Conservation (phyloP, 2,329 filamentous ascomycete species). For the Macrophomina pseudophaseolina region DNA sequence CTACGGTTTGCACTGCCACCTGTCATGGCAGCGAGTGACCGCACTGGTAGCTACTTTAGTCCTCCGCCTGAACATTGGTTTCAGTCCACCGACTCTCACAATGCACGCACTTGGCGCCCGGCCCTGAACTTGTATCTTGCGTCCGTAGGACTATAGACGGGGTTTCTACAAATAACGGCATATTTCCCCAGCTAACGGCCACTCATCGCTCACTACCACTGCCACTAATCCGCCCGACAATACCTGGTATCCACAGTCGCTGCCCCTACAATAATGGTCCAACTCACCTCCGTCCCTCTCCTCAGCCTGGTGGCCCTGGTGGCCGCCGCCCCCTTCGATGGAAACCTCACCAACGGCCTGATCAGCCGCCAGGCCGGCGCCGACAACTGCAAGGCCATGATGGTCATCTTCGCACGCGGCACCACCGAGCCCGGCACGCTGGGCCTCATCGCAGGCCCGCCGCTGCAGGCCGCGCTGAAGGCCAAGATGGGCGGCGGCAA, state of each 20-base stretch:
- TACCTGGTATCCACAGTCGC: not conserved
- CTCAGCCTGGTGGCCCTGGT: not conserved
- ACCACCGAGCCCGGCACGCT: constrained; percentile 60
- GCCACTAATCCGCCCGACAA: not conserved
- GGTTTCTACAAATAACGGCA: not conserved
- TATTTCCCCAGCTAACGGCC: not conserved
- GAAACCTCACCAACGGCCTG: not conserved
- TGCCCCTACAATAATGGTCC: not conserved
- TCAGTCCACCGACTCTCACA: not conserved
- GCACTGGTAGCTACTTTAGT: not conserved
- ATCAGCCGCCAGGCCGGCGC: constrained; percentile 3
- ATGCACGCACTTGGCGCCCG: not conserved
- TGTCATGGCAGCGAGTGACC: not conserved
- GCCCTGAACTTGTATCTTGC: not conserved
- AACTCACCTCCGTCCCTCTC: not conserved
- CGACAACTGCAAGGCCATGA: constrained; percentile 42
- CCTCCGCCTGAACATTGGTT: not conserved
- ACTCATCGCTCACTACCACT: not conserved
- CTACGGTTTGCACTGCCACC: not conserved
- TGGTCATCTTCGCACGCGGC: constrained; percentile 63
- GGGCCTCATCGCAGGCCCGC: constrained; percentile 56
- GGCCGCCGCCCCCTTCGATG: not conserved
- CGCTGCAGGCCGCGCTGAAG: constrained; percentile 55
- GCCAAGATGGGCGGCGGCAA: constrained; percentile 46
- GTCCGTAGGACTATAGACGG: not conserved